Percentiles rank a stretch among this genome's conserved stretches.
phyloP scores from a whole-genome alignment of 2,329 filamentous ascomycete species.

The Colletotrichum sp. region DNA sequence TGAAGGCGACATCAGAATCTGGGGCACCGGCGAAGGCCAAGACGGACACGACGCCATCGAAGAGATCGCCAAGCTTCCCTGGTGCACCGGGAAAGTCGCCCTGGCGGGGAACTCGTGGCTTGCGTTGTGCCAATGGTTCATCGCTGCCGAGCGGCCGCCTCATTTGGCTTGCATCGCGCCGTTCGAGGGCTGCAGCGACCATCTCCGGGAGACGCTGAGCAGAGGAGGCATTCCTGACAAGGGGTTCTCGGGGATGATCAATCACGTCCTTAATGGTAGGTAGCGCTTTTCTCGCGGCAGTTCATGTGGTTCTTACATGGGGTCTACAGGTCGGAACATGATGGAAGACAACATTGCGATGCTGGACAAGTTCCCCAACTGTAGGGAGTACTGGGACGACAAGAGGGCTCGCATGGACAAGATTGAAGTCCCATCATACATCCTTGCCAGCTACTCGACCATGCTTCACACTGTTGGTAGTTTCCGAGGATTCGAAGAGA shows the following conservation, averaged over 20 bases:
- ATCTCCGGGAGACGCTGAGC: background rate
- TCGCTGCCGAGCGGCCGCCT: background rate
- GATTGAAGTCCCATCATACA: background rate
- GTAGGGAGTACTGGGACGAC: background rate
- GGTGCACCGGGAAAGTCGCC: background rate
- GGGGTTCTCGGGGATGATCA: background rate
- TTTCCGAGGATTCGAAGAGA: slow-evolving; percentile 2
- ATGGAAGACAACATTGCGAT: background rate
- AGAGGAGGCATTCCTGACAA: background rate
- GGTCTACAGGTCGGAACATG: background rate
- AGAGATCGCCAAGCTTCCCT: background rate
- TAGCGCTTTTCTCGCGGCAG: no score
- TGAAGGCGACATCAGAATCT: background rate
- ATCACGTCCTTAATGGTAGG: background rate
- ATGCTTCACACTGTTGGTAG: background rate
- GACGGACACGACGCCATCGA: slow-evolving; percentile 7
- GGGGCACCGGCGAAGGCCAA: background rate
- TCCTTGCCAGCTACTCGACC: background rate
- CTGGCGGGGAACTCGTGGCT: slow-evolving; percentile 4
- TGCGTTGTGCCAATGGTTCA: background rate
- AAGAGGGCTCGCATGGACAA: background rate
- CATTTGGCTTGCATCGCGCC: background rate
- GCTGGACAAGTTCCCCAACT: background rate
- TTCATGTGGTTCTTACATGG: no score
- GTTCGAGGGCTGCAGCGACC: background rate